Percentiles rank a stretch among this genome's conserved stretches.
phyloP scores from a whole-genome alignment of 2,329 filamentous ascomycete species.

The Lachnellula occidentalis region DNA sequence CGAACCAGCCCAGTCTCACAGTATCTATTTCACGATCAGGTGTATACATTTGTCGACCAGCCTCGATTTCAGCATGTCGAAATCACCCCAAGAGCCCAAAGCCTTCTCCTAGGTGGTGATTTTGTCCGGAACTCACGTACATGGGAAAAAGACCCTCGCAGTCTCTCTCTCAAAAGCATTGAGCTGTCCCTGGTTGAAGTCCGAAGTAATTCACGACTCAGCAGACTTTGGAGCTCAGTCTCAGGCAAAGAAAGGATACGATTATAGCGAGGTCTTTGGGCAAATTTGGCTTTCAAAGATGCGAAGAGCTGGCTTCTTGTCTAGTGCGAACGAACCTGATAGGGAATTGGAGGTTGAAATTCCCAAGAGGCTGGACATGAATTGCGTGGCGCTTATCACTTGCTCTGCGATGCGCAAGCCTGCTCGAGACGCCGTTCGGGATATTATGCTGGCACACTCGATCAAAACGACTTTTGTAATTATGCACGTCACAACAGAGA shows the following conservation, averaged over 20 bases:
- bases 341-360: neutral
- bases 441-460: constrained; percentile 1
- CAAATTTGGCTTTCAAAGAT: constrained; percentile 1
- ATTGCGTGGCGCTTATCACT: constrained; percentile 4
- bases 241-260: constrained; percentile 1
- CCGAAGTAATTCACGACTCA: neutral
- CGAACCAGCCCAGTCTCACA: too few relatives aligned
- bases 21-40: too few relatives aligned
- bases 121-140: constrained; percentile 9
- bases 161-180: constrained; percentile 6
- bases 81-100: neutral
- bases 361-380: neutral
- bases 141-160: constrained; percentile 9
- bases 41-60: neutral
- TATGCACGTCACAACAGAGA: constrained; percentile 8
- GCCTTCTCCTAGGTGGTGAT: constrained; percentile 5
- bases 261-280: constrained; percentile 2
- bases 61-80: neutral
- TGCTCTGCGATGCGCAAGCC: constrained; percentile 5
- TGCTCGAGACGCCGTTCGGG: constrained; percentile 6
- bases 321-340: neutral
- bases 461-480: constrained; percentile 7
- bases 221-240: constrained; percentile 1
- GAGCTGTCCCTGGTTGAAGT: constrained; percentile 6
- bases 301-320: neutral